Evolutionary conservation across 2,329 filamentous ascomycete species (phyloP).

Genomic region (Aspergillus caelatus): DNA sequence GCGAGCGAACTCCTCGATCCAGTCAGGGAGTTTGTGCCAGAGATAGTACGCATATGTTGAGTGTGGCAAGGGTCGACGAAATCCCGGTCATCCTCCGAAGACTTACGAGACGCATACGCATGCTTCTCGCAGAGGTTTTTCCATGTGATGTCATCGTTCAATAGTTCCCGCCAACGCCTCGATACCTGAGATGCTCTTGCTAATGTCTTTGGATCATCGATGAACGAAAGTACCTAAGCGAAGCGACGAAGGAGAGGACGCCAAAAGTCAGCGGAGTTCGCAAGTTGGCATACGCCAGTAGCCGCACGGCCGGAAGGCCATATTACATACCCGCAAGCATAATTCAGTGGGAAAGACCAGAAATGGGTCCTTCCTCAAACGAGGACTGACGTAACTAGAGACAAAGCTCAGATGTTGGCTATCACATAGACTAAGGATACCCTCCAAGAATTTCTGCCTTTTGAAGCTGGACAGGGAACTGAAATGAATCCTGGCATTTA

Average conservation of each 20-base stretch:
- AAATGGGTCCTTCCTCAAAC: slow-evolving; percentile 96
- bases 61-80: slow-evolving; percentile 39
- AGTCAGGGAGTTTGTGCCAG: slow-evolving; percentile 23
- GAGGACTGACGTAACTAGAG: slow-evolving; percentile 89
- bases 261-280: slow-evolving; percentile 15
- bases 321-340: slow-evolving; percentile 72
- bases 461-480: slow-evolving; percentile 74
- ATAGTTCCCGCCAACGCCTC: slow-evolving; percentile 84
- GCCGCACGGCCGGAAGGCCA: neutral
- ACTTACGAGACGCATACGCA: slow-evolving; percentile 79
- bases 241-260: neutral
- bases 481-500: slow-evolving; percentile 79
- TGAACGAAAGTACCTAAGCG: slow-evolving; percentile 83
- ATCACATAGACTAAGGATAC: slow-evolving; percentile 90
- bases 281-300: neutral
- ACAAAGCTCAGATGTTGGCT: slow-evolving; percentile 95
- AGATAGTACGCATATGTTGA: slow-evolving; percentile 26
- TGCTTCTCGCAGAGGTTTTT: slow-evolving; percentile 96
- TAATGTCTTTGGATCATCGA: slow-evolving; percentile 93
- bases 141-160: slow-evolving; percentile 98
- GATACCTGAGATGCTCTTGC: slow-evolving; percentile 96
- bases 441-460: slow-evolving; percentile 78
- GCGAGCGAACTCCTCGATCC: slow-evolving; percentile 28
- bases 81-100: slow-evolving; percentile 50
- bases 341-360: slow-evolving; percentile 89